phyloP scores from a whole-genome alignment of 2,329 filamentous ascomycete genomes.

The Talaromyces sp. region DNA sequence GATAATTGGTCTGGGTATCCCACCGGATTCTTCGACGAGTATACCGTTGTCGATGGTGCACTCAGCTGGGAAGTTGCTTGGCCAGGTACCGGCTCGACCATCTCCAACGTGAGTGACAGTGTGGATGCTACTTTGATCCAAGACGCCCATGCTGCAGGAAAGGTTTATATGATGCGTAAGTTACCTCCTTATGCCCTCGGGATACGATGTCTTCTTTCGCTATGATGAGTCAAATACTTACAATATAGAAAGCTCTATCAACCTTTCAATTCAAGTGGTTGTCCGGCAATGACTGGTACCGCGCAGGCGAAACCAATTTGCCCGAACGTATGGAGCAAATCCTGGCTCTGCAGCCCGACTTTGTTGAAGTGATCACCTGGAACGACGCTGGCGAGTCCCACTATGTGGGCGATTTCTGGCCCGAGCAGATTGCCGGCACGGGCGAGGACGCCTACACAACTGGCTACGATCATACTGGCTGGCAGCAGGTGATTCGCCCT shows the following conservation, averaged over 20 bases:
- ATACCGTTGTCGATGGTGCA: conserved; percentile 4
- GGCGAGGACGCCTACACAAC: background rate
- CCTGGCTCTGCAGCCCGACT: conserved; percentile 3
- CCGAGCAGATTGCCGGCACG: conserved; percentile 5
- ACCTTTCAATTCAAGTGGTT: conserved; percentile 10
- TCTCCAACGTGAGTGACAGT: conserved; percentile 4
- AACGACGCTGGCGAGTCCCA: conserved; percentile 10
- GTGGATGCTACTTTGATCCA: background rate
- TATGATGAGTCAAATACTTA: background rate
- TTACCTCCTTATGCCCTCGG: background rate
- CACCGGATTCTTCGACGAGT: conserved; percentile 1
- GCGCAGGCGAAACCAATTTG: conserved; percentile 6
- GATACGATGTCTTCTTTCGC: background rate
- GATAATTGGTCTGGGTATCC: conserved; percentile 5
- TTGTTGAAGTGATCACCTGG: conserved; percentile 7
- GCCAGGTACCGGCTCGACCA: background rate
- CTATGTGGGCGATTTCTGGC: conserved; percentile 9
- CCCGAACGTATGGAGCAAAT: conserved; percentile 8
- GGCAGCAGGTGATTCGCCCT: conserved; percentile 4
- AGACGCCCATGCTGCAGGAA: conserved; percentile 3
- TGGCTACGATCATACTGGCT: conserved; percentile 7
- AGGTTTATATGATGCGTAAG: conserved; percentile 9
- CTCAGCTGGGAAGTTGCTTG: conserved; percentile 8
- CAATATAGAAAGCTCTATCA: conserved; percentile 1
- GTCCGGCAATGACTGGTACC: conserved; percentile 1